These are phyloP conservation scores for Fragaria nilgerrensis DNA, from an alignment of 306 rosid genomes.

Conservation along the genomic window DNA sequence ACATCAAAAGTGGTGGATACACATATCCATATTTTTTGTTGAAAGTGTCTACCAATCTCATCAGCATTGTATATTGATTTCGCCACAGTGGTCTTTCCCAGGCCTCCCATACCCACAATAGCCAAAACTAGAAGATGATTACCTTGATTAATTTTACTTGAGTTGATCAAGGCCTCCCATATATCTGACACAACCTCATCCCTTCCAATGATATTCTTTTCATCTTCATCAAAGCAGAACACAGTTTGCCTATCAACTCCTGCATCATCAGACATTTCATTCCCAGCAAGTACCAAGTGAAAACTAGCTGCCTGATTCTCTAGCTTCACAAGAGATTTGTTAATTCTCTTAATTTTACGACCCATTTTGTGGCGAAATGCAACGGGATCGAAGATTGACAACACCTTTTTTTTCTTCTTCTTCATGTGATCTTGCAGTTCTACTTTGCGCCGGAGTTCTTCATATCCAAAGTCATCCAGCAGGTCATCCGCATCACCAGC, in stretches of 20 bases:
- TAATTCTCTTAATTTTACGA: not conserved
- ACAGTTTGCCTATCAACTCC: not conserved
- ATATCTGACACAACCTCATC: not conserved
- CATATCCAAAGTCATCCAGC: not conserved
- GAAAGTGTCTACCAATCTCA: not conserved
- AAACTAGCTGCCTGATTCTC: not conserved
- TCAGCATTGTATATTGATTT: not conserved
- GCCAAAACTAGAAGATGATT: not conserved
- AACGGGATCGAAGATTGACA: not conserved
- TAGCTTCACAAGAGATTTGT: not conserved
- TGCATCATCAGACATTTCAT: not conserved
- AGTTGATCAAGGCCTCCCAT: not conserved
- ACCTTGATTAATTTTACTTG: not conserved
- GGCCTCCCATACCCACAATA: not conserved
- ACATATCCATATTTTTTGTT: not conserved
- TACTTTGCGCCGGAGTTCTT: not conserved
- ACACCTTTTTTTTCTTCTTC: not conserved
- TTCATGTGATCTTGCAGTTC: not conserved
- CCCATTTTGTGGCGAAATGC: not conserved
- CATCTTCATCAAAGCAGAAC: not conserved
- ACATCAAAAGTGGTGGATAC: not conserved
- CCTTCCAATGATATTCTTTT: not conserved
- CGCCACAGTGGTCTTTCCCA: not conserved
- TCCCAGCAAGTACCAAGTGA: not conserved
- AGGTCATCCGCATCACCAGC: not conserved